These are phyloP conservation scores for Xylaria digitata DNA, from an alignment of 2,329 filamentous ascomycete genomes.

Conservation along the genomic window DNA sequence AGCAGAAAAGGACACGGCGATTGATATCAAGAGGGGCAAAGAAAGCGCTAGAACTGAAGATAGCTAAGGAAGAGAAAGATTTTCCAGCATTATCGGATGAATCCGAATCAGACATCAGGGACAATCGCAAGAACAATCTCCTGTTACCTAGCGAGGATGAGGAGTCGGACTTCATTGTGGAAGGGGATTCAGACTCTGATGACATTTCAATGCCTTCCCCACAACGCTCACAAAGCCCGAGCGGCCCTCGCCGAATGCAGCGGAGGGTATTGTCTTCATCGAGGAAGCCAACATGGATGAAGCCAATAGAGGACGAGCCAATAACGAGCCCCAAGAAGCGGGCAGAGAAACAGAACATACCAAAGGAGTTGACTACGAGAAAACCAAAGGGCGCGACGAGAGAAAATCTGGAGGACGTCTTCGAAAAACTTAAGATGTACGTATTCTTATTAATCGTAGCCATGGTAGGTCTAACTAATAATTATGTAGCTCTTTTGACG, in stretches of 20 bases:
- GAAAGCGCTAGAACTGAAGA: constrained; percentile 13
- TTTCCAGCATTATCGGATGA: constrained; percentile 23
- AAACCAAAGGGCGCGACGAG: constrained; percentile 34
- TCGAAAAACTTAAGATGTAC: constrained; percentile 51
- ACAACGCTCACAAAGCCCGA: constrained; percentile 40
- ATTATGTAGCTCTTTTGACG: constrained; percentile 44
- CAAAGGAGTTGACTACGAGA: constrained; percentile 26
- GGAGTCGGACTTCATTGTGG: constrained; percentile 43
- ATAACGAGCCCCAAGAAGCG: constrained; percentile 34
- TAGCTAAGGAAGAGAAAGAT: constrained; percentile 17
- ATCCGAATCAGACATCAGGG: constrained; percentile 34
- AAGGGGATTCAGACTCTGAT: constrained; percentile 42
- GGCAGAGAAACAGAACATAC: constrained; percentile 26
- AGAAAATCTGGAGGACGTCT: constrained; percentile 46
- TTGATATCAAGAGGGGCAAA: constrained; percentile 27
- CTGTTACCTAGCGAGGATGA: constrained; percentile 37
- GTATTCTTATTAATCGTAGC: constrained; percentile 8
- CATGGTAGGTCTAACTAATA: constrained; percentile 20
- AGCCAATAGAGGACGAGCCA: constrained; percentile 21
- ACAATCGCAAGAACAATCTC: constrained; percentile 25
- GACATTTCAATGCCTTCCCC: constrained; percentile 37
- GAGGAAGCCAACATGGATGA: constrained; percentile 23
- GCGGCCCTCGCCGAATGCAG: constrained; percentile 35
- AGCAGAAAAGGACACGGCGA: constrained; percentile 30
- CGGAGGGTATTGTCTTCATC: constrained; percentile 41